Evolutionary conservation across 805 yeast genomes (phyloP), one percentile per base, ranked within the genome.

Genomic region (Grigorovia transvaalensis): DNA sequence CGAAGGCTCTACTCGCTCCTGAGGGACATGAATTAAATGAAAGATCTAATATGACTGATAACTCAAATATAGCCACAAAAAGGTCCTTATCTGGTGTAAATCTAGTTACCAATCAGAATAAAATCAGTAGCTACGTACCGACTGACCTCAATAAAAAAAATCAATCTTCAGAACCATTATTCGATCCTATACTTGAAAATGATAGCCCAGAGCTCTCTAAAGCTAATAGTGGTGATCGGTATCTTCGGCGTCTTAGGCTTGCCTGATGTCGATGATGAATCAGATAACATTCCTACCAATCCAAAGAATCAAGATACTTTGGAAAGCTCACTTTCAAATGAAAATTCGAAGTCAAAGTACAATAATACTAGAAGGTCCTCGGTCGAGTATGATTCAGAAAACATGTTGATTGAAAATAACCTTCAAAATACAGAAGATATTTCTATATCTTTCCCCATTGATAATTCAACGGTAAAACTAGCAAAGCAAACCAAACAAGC

Each of bases 201-300:
- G 3, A 23, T 23, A 23, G 27, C 27, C 27, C 27, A 6, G 27
- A 23, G 27, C 27, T 23, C 27, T 6, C 27, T 23, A 23, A 4
- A 4, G 27, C 27, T 23, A 23, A 23, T 23, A 23, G 27, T 23
- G 27, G 27, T 6, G 43, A 33, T 23, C 15, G 8, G 15, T 12
- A 9, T 46, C 19, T 45, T 18, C 54, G 52, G 44, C 55, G 52
- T 47, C 57, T 55, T 55, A 55, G 57, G 57, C 57, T 51, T 50
- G 49, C 50, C 54, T 55, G 50, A 51, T 40, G 43, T 11, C 11
- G 8, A 9, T 41, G 44, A 41, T 18, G 44, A 41, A 41, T 7
- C 44, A 41, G 12, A 5, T 11, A 33, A 33, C 38, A 33, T 33
- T 23, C 27, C 27, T 23, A 6, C 6, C 27, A 23, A 23, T 23